Evolutionary conservation across 2,329 filamentous ascomycete species (phyloP).

Genomic region (Zymoseptoria passerinii): DNA sequence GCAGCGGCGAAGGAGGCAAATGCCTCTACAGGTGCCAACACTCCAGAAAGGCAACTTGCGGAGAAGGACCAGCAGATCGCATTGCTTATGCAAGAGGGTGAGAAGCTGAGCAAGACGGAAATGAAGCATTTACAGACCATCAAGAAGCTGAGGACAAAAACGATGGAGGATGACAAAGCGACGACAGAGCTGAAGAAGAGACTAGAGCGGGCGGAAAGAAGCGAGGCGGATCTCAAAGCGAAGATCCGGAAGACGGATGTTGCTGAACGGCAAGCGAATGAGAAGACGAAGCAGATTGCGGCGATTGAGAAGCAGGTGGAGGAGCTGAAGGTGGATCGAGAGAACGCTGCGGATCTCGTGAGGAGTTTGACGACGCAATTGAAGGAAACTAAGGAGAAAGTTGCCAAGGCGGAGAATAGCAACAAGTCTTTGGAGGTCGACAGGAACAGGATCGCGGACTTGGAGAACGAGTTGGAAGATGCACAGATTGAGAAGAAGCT

Average conservation of each 20-base stretch:
- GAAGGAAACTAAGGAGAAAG: conserved; percentile 57
- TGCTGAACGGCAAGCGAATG: conserved; percentile 47
- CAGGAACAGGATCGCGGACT: conserved; percentile 45
- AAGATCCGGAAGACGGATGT: conserved; percentile 54
- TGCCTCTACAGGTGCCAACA: conserved; percentile 54
- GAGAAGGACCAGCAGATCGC: conserved; percentile 90
- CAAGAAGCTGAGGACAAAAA: conserved; percentile 61
- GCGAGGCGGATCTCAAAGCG: conserved; percentile 52
- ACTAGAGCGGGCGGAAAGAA: conserved; percentile 57
- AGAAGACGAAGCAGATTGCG: conserved; percentile 53
- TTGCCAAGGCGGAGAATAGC: conserved; percentile 57
- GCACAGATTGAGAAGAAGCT: conserved; percentile 69
- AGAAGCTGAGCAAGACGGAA: conserved; percentile 77
- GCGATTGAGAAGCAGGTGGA: conserved; percentile 41
- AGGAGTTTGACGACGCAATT: conserved; percentile 62
- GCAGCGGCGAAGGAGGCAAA: conserved; percentile 65
- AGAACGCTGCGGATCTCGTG: conserved; percentile 50
- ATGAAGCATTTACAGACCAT: conserved; percentile 75
- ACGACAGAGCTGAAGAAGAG: conserved; percentile 49
- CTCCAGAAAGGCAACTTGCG: conserved; percentile 67
- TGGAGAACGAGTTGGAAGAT: conserved; percentile 58
- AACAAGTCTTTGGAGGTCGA: conserved; percentile 61
- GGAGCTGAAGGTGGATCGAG: conserved; percentile 26
- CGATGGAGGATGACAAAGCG: conserved; percentile 44
- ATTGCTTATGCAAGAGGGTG: conserved; percentile 82